Evolutionary conservation across 2,329 filamentous ascomycete genomes (phyloP), one percentile per base, ranked within the genome.

Genomic region (Colletotrichum spinosum): DNA sequence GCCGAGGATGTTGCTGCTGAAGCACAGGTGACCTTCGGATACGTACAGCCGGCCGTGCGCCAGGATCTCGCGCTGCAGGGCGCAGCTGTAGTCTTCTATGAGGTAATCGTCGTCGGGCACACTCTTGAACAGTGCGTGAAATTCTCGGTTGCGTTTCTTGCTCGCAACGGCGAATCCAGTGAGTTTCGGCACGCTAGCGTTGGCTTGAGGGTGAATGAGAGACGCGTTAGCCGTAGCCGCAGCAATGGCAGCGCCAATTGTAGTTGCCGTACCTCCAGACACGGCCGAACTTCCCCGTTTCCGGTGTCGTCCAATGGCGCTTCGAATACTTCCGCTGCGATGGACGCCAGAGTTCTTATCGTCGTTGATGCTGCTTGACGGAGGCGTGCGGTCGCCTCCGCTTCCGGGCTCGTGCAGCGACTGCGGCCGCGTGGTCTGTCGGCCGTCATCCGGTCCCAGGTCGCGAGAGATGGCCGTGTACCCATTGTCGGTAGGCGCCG

Each of bases 11-110:
- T 99, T 99, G 82, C 96, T 98, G 73, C 94, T 97, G 79, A 99
- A 99, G 81, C 96, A 99, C 51, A 99, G 88, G 75, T 99, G 95
- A 10, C 95, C 94, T 79, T 99, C 96, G 0, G 96, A 98, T 46
- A 99, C 93, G 74, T 99, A 99, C 12, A 99, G 85, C 45, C 96
- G 88, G 6, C 96, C 96, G 70, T 97, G 96, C 7, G 97, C 89
- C 41, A 99, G 86, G 67, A 99, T 99, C 75, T 99, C 97, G 70
- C 94, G 89, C 77, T 99, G 96, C 65, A 99, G 78, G 4, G 96
- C 96, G 76, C 96, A 97, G 77, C 96, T 97, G 77, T 98, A 99
- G 77, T 99, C 96, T 75, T 99, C 96, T 69, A 99, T 98, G 34
- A 99, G 85, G 74, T 97, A 97, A 77, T 99, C 96, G 73, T 99